Evolutionary conservation across 345 rosid species (phyloP), one percentile per base, ranked within the genome.

Genomic region (Lagerstroemia speciosa): DNA sequence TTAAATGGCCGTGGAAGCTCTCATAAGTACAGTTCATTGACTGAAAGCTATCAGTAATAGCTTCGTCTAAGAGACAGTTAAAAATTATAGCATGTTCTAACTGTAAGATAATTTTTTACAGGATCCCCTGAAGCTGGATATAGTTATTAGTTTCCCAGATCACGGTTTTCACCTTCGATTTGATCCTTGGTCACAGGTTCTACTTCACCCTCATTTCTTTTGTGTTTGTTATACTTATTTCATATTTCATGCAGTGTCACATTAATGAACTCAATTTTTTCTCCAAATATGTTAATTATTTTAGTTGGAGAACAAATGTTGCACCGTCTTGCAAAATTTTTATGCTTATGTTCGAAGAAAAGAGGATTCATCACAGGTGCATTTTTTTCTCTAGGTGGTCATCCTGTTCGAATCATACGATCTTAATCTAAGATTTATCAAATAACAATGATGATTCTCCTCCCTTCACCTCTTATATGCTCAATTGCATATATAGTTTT

Each of bases 181-280:
- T 72, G 99, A 94, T 83, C 93, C 99, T 38, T 91, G 93, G 96
- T 91, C 99, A n/a, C 99, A 94, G 93, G 99, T 91, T 32, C 14
- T 45, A 7, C 45, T 46, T 40, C 36, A 40, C 40, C 34, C 46
- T 65, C 16, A 26, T 45, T 58, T 58, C 63, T 26, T 1, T 26
- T 8, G 17, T 53, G 48, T 37, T 37, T 43, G 2, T 22, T 15
- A 65, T 38, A 7, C 20, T 40, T 8, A 65, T 37, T 3, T 63
- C 34, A 12, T 63, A 26, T 3, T 33, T 37, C 32, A 24, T 48
- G 53, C 53, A 16, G 17, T 48, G 53, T 2, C 17, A 48, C 53
- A 48, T 48, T 17, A 17, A 20, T 48, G 53, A 22, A 48, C n/a
- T 48, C 24, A 22, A 19, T 48, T 7, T 48, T 24, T 1, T 19